These are phyloP conservation scores for Suhomyces yuchorum DNA, from an alignment of 1,139 yeast species.

Conservation along the genomic window DNA sequence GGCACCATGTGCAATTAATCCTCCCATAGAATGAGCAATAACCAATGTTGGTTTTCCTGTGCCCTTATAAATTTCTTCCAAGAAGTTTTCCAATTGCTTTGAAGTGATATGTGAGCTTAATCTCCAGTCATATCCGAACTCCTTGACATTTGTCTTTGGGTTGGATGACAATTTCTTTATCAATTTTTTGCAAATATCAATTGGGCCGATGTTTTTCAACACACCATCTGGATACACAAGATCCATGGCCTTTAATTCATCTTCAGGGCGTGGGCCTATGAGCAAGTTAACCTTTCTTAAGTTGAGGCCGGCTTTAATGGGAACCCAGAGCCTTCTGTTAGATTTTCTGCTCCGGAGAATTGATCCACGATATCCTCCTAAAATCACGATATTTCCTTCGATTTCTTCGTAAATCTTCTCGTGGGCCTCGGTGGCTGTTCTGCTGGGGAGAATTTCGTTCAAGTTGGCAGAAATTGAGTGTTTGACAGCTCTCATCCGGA, in stretches of 20 bases:
- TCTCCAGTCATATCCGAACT: constrained; percentile 93
- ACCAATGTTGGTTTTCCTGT: constrained; percentile 62
- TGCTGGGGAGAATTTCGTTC: constrained; percentile 39
- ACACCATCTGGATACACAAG: constrained; percentile 73
- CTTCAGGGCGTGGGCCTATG: constrained; percentile 72
- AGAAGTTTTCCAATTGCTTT: constrained; percentile 47
- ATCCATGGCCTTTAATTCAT: constrained; percentile 53
- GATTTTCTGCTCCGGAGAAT: constrained; percentile 70
- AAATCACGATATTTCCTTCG: constrained; percentile 73
- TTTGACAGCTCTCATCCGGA: constrained; percentile 67
- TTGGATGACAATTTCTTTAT: constrained; percentile 56
- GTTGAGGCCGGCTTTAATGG: constrained; percentile 81
- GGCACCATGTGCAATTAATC: constrained; percentile 78
- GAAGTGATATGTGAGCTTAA: constrained; percentile 60
- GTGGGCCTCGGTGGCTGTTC: constrained; percentile 25
- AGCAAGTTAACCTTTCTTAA: constrained; percentile 66
- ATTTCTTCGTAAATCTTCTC: constrained; percentile 46
- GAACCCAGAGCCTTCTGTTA: constrained; percentile 77
- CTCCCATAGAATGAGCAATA: constrained; percentile 94
- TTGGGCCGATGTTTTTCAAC: constrained; percentile 82
- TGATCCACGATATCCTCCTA: constrained; percentile 91
- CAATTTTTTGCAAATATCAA: constrained; percentile 70
- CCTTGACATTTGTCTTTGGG: constrained; percentile 64
- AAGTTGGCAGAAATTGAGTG: constrained; percentile 59
- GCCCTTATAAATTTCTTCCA: constrained; percentile 41